Conservation (phyloP, 305 asterid species). For the Withania somnifera region DNA sequence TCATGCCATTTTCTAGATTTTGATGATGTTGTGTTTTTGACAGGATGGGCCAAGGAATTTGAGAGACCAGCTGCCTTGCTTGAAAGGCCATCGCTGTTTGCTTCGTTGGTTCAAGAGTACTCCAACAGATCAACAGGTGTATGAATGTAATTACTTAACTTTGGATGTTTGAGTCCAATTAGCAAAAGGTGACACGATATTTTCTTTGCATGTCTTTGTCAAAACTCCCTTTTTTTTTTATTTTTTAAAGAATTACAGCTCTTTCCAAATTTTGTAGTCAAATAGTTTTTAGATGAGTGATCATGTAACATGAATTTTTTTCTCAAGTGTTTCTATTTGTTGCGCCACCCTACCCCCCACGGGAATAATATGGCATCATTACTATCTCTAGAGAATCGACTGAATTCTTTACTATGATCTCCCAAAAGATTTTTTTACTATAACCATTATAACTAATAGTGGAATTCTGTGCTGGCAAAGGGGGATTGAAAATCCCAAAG, state of each 20-base stretch:
- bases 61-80: constrained; percentile 39
- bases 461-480: background rate
- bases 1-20: background rate
- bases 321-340: background rate
- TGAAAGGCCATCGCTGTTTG: constrained; percentile 36
- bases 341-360: background rate
- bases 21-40: background rate
- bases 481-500: no score
- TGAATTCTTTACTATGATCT: background rate
- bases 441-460: background rate
- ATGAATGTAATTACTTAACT: constrained; percentile 3
- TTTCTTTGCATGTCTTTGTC: background rate
- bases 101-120: constrained; percentile 51
- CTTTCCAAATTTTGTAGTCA: background rate
- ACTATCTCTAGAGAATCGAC: background rate
- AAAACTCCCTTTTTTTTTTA: no score
- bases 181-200: background rate
- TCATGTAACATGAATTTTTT: background rate
- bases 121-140: constrained; percentile 38
- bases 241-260: background rate
- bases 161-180: background rate
- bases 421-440: background rate
- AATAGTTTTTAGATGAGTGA: background rate
- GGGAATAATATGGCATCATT: background rate
- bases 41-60: constrained; percentile 46